These are phyloP conservation scores for Taphrina betulina DNA, from an alignment of 1,139 yeast genomes.

Conservation along the genomic window DNA sequence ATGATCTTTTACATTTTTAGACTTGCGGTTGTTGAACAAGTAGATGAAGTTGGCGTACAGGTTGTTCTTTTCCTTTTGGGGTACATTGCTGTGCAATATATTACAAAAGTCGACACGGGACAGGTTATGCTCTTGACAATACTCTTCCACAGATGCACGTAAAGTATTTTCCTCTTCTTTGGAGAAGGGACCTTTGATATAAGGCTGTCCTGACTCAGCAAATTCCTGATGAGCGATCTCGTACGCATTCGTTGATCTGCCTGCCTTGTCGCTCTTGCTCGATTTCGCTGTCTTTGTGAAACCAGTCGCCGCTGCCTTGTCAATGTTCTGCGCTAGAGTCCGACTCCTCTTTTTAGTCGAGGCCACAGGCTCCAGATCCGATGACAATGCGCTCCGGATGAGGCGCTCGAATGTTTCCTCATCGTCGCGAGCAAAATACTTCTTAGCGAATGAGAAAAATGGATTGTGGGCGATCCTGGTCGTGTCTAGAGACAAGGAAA, in stretches of 20 bases:
- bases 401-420: too few species aligned
- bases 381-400: too few species aligned
- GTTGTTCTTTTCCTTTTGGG: neutral
- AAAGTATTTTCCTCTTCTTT: slow-evolving; percentile 2
- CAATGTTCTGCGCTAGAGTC: too few species aligned
- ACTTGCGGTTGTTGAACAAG: slow-evolving; percentile 7
- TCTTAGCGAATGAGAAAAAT: slow-evolving; percentile 4
- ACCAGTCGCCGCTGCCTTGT: too few species aligned
- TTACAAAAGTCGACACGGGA: slow-evolving; percentile 10
- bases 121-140: slow-evolving; percentile 12
- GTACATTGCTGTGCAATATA: neutral
- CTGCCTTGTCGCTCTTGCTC: too few species aligned
- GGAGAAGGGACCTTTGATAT: slow-evolving; percentile 9
- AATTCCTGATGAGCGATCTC: neutral
- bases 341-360: too few species aligned
- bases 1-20: slow-evolving; percentile 6
- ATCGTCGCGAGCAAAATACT: neutral
- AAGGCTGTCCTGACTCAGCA: neutral
- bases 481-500: too few species aligned
- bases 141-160: slow-evolving; percentile 3
- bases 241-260: neutral
- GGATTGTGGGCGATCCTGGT: neutral
- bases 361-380: too few species aligned
- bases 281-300: too few species aligned
- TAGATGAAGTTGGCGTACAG: slow-evolving; percentile 8